These are phyloP conservation scores for Sporothrix schenckii DNA, from an alignment of 2,329 filamentous ascomycete genomes.

Conservation along the genomic window DNA sequence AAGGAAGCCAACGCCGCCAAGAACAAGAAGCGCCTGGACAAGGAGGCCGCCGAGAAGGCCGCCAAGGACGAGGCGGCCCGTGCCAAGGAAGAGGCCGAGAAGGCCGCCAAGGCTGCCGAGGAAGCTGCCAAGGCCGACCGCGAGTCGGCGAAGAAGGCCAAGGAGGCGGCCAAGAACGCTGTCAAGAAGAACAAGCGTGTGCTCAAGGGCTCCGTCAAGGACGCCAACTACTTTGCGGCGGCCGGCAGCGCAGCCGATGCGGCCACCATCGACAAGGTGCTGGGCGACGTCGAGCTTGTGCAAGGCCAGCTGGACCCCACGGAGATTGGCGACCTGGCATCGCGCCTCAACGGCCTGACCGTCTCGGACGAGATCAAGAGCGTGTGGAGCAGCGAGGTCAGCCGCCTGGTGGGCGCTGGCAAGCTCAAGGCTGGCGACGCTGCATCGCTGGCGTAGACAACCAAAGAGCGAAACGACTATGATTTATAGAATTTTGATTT, in stretches of 20 bases:
- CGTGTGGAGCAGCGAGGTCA: slow-evolving; percentile 76
- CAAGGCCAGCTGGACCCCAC: slow-evolving; percentile 88
- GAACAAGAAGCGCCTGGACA: slow-evolving; percentile 91
- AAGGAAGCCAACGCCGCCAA: slow-evolving; percentile 89
- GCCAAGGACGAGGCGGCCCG: slow-evolving; percentile 81
- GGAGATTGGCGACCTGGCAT: slow-evolving; percentile 81
- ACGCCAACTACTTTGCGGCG: slow-evolving; percentile 93
- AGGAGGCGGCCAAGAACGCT: slow-evolving; percentile 97
- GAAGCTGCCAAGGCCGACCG: slow-evolving; percentile 81
- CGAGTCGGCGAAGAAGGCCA: slow-evolving; percentile 88
- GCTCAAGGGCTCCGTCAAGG: slow-evolving; percentile 89
- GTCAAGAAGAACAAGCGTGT: slow-evolving; percentile 99
- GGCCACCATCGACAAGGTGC: slow-evolving; percentile 76
- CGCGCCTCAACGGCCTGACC: slow-evolving; percentile 77
- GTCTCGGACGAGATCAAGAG: slow-evolving; percentile 82
- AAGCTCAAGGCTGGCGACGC: slow-evolving; percentile 84
- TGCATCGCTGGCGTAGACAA: slow-evolving; percentile 63
- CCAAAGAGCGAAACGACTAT: not conserved
- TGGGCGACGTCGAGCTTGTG: slow-evolving; percentile 82
- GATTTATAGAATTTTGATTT: slow-evolving; percentile 21
- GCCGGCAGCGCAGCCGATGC: slow-evolving; percentile 70
- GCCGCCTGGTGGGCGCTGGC: slow-evolving; percentile 75
- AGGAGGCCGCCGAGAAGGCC: slow-evolving; percentile 88
- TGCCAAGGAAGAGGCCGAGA: slow-evolving; percentile 81
- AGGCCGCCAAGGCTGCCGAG: slow-evolving; percentile 79